Evolutionary conservation across 352 stramenopile genomes (phyloP), one percentile per base, ranked within the genome.

Genomic region (Phytopythium aichiense): DNA sequence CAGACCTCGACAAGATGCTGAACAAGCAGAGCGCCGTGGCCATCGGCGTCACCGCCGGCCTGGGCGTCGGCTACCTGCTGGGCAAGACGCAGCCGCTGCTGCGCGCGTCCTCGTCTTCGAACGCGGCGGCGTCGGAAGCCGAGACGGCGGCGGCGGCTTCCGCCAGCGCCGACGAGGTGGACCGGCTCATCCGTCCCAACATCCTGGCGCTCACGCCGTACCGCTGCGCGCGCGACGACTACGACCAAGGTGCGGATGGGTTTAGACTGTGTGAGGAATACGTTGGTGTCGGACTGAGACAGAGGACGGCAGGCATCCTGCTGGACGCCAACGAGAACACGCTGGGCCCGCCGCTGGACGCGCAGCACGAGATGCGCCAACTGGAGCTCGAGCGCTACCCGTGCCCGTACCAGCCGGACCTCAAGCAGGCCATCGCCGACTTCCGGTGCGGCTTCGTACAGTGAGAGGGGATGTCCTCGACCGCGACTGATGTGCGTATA

Each of bases 301-400:
- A 37, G 55, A 16, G 18, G n/a, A 37, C 54, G 40, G 38, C 38
- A 92, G 95, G 96, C 25, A 92, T 99, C 57, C 71, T 99, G 31
- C 79, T 99, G 62, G 97, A 99, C 77, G 97, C 96, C 53, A 99
- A 99, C 63, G 97, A 99, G 79, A 99, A 99, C 79, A 98, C 93
- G 56, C 84, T 98, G 31, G 96, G 97, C 0, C 92, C 97, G 16
- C 84, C 94, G 2, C 68, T 97, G 30, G 74, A 81, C 22, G 84
- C 84, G 38, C 77, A 88, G 50, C 70, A 96, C 46, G 66, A 87
- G 58, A 70, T 92, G 6, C 78, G 87, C 51, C 68, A 71, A 51
- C 83, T 88, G 57, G 63, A 87, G 43, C 74, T 99, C 28, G 95
- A 99, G 72, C 89, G 96, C 30, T 99, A 99, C 69, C 97, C 97